Conservation (phyloP, 208 protist species). For the Pavlovales sp. region DNA sequence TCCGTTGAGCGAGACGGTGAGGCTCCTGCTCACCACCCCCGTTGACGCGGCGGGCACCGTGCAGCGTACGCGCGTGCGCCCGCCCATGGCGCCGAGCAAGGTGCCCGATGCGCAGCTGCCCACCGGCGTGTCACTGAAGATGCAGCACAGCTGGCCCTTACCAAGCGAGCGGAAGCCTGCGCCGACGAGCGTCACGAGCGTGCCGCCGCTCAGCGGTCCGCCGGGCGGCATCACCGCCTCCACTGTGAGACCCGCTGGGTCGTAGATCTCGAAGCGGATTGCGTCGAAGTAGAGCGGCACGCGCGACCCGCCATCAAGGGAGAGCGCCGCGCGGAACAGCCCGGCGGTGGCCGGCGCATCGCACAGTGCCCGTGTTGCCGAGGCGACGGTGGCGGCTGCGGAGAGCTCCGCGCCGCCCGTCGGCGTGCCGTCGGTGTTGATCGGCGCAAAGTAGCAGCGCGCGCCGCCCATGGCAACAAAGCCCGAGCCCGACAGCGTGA, state of each 20-base stretch:
- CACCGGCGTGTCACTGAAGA: not conserved
- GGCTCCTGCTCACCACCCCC: not conserved
- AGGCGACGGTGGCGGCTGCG: too few species aligned
- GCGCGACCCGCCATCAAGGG: not conserved
- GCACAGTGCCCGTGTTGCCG: too few species aligned
- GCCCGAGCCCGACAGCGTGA: too few species aligned
- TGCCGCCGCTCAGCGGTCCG: not conserved
- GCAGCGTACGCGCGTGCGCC: not conserved
- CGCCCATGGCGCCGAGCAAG: not conserved
- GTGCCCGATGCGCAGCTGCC: not conserved
- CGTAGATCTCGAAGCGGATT: not conserved
- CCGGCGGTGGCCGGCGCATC: too few species aligned
- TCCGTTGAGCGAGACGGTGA: not conserved
- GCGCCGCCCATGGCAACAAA: too few species aligned
- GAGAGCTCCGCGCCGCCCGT: too few species aligned
- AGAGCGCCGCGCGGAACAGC: too few species aligned
- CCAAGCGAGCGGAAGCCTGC: not conserved
- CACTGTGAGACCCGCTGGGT: not conserved
- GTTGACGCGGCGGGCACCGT: not conserved
- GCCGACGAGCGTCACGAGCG: not conserved
- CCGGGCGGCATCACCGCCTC: not conserved
- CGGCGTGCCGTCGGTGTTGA: too few species aligned
- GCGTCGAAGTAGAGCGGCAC: not conserved
- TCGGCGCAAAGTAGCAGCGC: too few species aligned
- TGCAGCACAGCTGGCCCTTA: not conserved